Evolutionary conservation across 2,329 filamentous ascomycete genomes (phyloP).

Genomic region (Sporothrix pallida): DNA sequence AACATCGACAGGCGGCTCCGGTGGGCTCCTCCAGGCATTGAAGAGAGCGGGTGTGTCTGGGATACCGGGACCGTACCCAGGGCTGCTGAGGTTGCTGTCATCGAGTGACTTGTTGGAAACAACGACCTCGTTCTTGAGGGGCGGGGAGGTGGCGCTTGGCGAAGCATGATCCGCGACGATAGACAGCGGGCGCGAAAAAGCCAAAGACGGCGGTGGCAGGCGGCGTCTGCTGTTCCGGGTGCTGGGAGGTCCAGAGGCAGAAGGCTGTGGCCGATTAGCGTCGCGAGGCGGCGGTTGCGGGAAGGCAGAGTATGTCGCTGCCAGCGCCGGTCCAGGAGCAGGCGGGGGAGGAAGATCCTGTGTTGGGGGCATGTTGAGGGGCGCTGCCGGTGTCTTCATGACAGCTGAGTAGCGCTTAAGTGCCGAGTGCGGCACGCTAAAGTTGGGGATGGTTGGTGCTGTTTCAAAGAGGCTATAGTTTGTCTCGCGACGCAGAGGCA

Average conservation of each 20-base stretch:
- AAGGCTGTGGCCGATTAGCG: neutral
- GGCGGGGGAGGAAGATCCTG: neutral
- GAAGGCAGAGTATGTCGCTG: conserved; percentile 14
- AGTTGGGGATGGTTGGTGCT: conserved; percentile 52
- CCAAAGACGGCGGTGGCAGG: conserved; percentile 54
- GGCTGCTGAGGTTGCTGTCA: conserved; percentile 22
- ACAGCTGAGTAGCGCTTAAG: conserved; percentile 54
- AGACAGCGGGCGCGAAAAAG: conserved; percentile 59
- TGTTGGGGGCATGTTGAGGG: neutral
- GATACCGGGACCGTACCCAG: conserved; percentile 28
- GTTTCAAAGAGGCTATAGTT: conserved; percentile 7
- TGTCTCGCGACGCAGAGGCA: conserved; percentile 21
- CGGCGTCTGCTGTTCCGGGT: conserved; percentile 41
- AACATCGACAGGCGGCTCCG: too few relatives aligned
- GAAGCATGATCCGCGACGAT: conserved; percentile 62
- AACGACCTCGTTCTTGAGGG: conserved; percentile 18
- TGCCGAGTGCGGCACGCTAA: conserved; percentile 55
- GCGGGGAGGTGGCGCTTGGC: conserved; percentile 44
- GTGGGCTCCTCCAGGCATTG: conserved; percentile 34
- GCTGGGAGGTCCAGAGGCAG: neutral
- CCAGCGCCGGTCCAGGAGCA: neutral
- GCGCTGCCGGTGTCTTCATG: conserved; percentile 38
- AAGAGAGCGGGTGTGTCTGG: conserved; percentile 40
- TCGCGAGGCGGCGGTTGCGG: neutral
- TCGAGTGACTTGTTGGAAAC: neutral